A percentile compares a stretch with the other conserved stretches of the same genome.
phyloP scores from a whole-genome alignment of 768 basidiomycete genomes.

The Hirschioporus abietinus region DNA sequence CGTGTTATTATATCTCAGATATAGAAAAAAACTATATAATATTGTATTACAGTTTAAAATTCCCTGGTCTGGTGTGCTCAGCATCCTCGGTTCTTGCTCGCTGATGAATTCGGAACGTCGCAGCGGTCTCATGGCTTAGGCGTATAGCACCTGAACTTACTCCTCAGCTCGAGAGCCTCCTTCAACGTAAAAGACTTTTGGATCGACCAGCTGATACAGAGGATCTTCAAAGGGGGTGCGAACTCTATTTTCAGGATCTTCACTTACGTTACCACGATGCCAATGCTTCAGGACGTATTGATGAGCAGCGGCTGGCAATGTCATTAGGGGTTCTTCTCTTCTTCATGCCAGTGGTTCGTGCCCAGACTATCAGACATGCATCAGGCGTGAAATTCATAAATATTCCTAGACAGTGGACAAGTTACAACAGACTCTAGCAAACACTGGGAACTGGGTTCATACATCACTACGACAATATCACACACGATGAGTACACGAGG shows the following conservation, averaged over 20 bases:
- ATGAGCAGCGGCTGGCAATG: neutral
- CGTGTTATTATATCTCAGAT: neutral
- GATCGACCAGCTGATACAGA: neutral
- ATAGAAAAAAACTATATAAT: conserved; percentile 1
- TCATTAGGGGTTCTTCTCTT: neutral
- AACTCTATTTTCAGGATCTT: neutral
- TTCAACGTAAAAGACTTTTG: neutral
- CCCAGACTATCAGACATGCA: no score
- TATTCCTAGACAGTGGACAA: neutral
- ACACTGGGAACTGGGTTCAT: neutral
- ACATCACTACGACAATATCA: neutral
- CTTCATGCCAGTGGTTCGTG: no score
- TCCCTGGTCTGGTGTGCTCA: neutral
- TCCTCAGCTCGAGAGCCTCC: neutral
- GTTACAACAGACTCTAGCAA: neutral
- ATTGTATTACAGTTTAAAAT: neutral
- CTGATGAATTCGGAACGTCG: neutral
- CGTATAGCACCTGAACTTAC: neutral
- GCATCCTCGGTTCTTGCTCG: neutral
- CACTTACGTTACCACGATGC: neutral
- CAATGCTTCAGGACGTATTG: neutral
- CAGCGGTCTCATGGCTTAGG: neutral
- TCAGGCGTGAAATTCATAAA: neutral
- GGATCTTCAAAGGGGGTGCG: neutral
- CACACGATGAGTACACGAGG: conserved; percentile 1